Evolutionary conservation across 139 green algal species (phyloP).

Genomic region (Helicosporidium sp.): DNA sequence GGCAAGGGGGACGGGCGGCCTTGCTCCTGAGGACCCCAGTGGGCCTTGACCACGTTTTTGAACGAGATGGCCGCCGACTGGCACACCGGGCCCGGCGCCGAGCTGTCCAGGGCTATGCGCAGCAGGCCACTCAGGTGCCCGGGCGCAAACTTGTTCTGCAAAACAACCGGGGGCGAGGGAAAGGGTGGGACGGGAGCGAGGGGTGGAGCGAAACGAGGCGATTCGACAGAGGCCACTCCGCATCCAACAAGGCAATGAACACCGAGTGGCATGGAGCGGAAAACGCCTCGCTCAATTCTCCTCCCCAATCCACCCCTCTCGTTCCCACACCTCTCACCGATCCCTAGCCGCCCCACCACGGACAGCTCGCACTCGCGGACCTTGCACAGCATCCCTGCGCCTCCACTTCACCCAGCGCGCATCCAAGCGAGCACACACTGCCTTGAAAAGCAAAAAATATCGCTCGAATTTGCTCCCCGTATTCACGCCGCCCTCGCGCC

Average conservation of each 20-base stretch:
- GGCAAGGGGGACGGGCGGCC: conserved; percentile 3
- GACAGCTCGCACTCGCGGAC: neutral
- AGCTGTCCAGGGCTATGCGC: conserved; percentile 47
- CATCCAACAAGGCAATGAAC: too few species aligned
- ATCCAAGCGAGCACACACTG: too few species aligned
- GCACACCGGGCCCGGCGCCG: conserved; percentile 44
- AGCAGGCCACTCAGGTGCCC: conserved; percentile 62
- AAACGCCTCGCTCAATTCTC: too few species aligned
- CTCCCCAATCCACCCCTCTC: too few species aligned
- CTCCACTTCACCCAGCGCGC: neutral
- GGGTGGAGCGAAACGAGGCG: neutral
- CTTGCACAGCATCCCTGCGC: neutral
- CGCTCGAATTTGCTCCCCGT: too few species aligned
- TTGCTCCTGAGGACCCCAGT: conserved; percentile 44
- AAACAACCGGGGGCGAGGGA: neutral
- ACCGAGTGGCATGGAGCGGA: too few species aligned
- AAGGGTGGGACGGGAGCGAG: neutral
- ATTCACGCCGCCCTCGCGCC: neutral
- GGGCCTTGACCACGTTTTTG: conserved; percentile 72
- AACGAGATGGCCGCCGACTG: conserved; percentile 82
- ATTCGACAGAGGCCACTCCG: too few species aligned
- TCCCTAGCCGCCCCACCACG: neutral
- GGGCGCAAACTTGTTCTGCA: conserved; percentile 34
- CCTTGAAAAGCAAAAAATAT: too few species aligned
- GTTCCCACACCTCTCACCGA: neutral